Conservation (phyloP, 2,329 filamentous ascomycete genomes). For the Aspergillus persii region DNA sequence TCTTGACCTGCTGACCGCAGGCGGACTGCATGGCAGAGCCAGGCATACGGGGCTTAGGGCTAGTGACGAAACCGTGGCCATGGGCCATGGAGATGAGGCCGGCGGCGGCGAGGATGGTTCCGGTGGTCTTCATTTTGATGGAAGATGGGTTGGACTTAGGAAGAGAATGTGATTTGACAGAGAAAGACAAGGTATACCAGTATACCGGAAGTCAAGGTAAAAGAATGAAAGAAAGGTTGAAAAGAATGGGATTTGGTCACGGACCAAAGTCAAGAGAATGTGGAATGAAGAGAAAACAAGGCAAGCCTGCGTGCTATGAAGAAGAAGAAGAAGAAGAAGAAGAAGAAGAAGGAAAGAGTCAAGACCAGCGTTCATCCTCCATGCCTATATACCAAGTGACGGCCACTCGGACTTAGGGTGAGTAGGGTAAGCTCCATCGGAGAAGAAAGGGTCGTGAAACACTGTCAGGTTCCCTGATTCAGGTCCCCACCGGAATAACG, state of each 20-base stretch:
- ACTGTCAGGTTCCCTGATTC: neutral
- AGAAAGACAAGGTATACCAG: conserved; percentile 24
- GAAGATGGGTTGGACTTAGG: conserved; percentile 6
- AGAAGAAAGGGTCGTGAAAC: conserved; percentile 13
- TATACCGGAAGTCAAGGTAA: conserved; percentile 17
- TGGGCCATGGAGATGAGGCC: conserved; percentile 48
- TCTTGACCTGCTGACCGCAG: conserved; percentile 56
- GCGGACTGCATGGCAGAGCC: conserved; percentile 52
- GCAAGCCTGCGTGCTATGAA: conserved; percentile 18
- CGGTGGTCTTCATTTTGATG: conserved; percentile 44
- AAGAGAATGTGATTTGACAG: conserved; percentile 10
- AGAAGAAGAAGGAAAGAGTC: neutral
- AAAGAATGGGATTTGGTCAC: conserved; percentile 21
- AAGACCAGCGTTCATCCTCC: neutral
- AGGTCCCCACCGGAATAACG: conserved; percentile 9
- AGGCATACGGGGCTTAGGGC: conserved; percentile 50
- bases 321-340: conserved; percentile 7
- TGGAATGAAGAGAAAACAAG: conserved; percentile 10
- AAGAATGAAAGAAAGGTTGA: conserved; percentile 10
- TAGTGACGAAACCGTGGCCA: conserved; percentile 54
- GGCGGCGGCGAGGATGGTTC: conserved; percentile 43
- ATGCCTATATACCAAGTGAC: conserved; percentile 17
- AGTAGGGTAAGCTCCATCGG: conserved; percentile 3
- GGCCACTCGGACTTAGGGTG: neutral
- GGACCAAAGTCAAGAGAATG: conserved; percentile 21